Base-by-base conservation (phyloP, 352 stramenopile species). In the Paralagenidium karlingii region DNA sequence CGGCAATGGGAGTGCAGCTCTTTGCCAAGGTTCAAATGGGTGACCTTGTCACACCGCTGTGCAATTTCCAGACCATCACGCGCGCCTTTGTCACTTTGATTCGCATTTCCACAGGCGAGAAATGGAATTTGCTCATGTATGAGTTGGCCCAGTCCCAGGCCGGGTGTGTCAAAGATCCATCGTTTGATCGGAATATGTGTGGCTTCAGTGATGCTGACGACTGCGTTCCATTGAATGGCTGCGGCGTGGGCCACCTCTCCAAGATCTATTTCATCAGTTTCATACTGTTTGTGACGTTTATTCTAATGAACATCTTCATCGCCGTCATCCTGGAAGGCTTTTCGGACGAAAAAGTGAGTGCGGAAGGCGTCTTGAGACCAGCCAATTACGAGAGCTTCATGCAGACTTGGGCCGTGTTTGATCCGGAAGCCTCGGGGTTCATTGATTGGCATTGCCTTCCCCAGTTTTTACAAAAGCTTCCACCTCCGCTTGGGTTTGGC, bases 241-340 rank as follows among this genome's bases (percentile, higher is more conserved):
- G 83, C 43, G 74, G 74, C 0, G 47, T 52, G 10, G 69, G 55
- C 0, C 47, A 63, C 16, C 71, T 78, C 16, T 67, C 76, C 3
- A 82, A 77, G 34, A 38, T 76, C 24, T 90, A 89, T 52, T 62
- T 82, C 34, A 96, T 93, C 53, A 90, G 67, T 15, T 73, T 96
- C 52, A 94, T 76, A 13, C 47, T 96, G 29, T 60, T 94, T 9
- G 75, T 96, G 21, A 78, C 68, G 4, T 95, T 87, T 38, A 68
- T 96, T 20, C 55, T 95, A 22, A 52, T 96, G 22, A 95, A 96
- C 40, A 80, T 96, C 40, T 93, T 96, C 57, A 90, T 96, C 36
- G 86, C 74, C 13, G 77, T 95, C 27, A 89, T 96, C 29, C 68
- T 96, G 20, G 79, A 95, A 32, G 77, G 75, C 9, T 96, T 96